phyloP scores from a whole-genome alignment of 202 grass and related monocot genomes.

The Carex sylvatica region DNA sequence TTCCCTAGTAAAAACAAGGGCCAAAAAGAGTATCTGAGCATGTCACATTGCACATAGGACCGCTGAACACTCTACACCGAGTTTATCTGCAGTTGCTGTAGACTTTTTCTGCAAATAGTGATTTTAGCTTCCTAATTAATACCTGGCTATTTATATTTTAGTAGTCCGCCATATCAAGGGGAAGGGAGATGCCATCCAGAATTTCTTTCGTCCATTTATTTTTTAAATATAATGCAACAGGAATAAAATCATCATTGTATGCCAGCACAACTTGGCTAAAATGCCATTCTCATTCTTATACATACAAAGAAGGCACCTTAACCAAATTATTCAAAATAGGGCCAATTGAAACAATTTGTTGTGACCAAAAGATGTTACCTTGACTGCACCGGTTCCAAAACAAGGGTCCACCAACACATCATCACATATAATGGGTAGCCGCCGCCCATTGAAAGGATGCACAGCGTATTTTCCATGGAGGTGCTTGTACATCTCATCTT shows the following conservation, averaged over 20 bases:
- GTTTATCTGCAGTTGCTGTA: background rate
- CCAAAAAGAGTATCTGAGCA: conserved; percentile 13
- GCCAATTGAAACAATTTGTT: background rate
- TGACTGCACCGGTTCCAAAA: conserved; percentile 91
- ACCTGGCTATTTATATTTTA: background rate
- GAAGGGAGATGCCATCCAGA: background rate
- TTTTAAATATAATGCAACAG: background rate
- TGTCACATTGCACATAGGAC: background rate
- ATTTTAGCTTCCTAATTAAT: background rate
- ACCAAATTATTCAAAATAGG: background rate
- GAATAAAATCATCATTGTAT: background rate
- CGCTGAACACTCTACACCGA: too few relatives aligned
- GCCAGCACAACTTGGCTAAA: background rate
- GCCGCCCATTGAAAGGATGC: conserved; percentile 76
- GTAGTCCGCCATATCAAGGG: background rate
- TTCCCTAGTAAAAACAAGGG: conserved; percentile 12
- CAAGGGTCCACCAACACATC: conserved; percentile 70
- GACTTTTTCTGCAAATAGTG: background rate
- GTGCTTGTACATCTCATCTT: conserved; percentile 71
- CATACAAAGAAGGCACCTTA: background rate
- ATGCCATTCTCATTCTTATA: background rate
- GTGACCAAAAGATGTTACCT: conserved; percentile 38
- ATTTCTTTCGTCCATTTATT: background rate
- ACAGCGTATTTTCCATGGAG: conserved; percentile 72
- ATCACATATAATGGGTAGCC: conserved; percentile 80